A percentile compares a stretch with the other conserved stretches of the same genome.
These are phyloP conservation scores for Arthrobotrys musiformis DNA, from an alignment of 2,329 filamentous ascomycete genomes.

Conservation along the genomic window DNA sequence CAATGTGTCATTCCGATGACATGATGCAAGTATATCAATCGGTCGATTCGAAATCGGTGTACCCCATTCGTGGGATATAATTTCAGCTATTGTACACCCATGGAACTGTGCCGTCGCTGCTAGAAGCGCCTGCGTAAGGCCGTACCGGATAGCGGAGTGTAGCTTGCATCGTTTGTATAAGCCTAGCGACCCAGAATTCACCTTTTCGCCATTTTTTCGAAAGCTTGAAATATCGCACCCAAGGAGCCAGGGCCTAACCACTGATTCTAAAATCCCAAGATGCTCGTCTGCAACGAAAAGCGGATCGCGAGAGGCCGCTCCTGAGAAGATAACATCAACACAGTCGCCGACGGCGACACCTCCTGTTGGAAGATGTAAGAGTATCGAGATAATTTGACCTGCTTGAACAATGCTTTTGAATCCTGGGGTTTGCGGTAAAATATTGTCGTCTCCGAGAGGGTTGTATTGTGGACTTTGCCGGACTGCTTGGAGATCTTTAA, in stretches of 20 bases:
- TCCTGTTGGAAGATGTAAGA: constrained; percentile 52
- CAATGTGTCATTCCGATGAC: constrained; percentile 55
- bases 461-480: constrained; percentile 55
- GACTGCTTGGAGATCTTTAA: constrained; percentile 57
- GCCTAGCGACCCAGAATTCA: constrained; percentile 19
- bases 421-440: constrained; percentile 48
- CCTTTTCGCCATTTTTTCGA: constrained; percentile 8
- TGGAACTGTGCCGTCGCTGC: constrained; percentile 49
- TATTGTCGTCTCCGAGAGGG: constrained; percentile 41
- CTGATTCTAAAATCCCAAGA: constrained; percentile 41
- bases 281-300: constrained; percentile 55
- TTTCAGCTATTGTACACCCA: constrained; percentile 47
- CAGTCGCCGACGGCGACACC: constrained; percentile 54
- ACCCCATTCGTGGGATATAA: constrained; percentile 56
- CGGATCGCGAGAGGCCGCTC: constrained; percentile 56
- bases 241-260: constrained; percentile 54
- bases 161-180: constrained; percentile 23
- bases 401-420: constrained; percentile 56
- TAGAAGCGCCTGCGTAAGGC: constrained; percentile 55
- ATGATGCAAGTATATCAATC: constrained; percentile 56
- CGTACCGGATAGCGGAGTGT: constrained; percentile 56
- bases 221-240: constrained; percentile 54
- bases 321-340: constrained; percentile 58
- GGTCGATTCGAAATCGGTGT: constrained; percentile 26
- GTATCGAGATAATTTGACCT: constrained; percentile 55